phyloP scores from a whole-genome alignment of 2,329 filamentous ascomycete species.

The Atkinsonella hypoxylon region DNA sequence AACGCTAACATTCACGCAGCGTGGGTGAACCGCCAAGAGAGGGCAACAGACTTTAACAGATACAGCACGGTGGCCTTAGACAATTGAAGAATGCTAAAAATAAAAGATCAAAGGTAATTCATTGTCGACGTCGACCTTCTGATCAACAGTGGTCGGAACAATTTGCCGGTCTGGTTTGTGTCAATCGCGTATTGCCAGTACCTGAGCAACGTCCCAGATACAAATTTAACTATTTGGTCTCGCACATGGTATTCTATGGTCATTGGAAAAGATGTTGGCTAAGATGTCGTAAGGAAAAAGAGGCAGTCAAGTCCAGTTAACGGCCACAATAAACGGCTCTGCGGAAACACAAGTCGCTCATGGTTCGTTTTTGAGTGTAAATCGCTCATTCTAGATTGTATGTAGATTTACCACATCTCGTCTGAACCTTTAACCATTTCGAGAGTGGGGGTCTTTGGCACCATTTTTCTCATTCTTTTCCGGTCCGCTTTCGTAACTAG shows the following conservation, averaged over 20 bases:
- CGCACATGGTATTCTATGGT: not conserved
- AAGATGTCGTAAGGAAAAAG: not conserved
- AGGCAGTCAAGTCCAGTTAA: not conserved
- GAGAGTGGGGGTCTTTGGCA: constrained; percentile 50
- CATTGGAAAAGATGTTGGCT: not conserved
- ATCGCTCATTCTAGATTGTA: not conserved
- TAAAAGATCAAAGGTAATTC: not conserved
- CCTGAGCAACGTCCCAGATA: not conserved
- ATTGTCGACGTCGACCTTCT: not conserved
- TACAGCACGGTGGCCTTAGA: not conserved
- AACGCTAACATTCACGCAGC: not conserved
- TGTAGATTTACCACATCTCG: constrained; percentile 49
- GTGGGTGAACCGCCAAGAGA: not conserved
- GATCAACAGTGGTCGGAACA: not conserved
- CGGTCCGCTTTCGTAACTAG: constrained; percentile 59
- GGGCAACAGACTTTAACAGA: not conserved
- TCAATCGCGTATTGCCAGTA: not conserved
- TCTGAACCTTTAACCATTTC: constrained; percentile 50
- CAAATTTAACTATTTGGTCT: not conserved
- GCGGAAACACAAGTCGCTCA: not conserved
- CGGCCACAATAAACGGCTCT: not conserved
- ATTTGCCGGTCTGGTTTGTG: not conserved
- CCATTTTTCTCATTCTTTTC: constrained; percentile 53
- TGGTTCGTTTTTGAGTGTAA: not conserved
- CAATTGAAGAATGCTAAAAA: not conserved